These are phyloP conservation scores for Spiromastix sp. DNA, from an alignment of 2,329 filamentous ascomycete species.

Conservation along the genomic window DNA sequence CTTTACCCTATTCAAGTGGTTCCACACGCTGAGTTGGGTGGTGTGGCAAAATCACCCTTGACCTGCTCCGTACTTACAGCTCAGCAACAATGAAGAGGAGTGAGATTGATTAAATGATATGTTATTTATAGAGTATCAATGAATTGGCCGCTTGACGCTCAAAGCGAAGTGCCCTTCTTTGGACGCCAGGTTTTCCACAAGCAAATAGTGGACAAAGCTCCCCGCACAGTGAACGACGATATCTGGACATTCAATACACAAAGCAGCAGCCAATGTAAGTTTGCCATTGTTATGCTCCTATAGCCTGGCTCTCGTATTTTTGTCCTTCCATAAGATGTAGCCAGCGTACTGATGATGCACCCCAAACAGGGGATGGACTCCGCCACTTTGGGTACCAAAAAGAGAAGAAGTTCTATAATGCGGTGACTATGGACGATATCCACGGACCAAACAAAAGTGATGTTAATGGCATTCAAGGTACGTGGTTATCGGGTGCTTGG, in stretches of 20 bases:
- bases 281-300: neutral
- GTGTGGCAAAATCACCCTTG: too few species aligned
- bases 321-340: too few species aligned
- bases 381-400: slow-evolving; percentile 38
- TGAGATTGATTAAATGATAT: too few species aligned
- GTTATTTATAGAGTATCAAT: slow-evolving; percentile 39
- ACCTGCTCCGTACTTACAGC: too few species aligned
- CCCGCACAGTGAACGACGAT: slow-evolving; percentile 50
- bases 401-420: slow-evolving; percentile 37
- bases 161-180: slow-evolving; percentile 45
- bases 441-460: slow-evolving; percentile 31
- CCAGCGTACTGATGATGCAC: too few species aligned
- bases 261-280: slow-evolving; percentile 42
- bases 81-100: too few species aligned
- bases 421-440: slow-evolving; percentile 38
- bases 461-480: slow-evolving; percentile 41
- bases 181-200: slow-evolving; percentile 46
- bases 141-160: slow-evolving; percentile 50
- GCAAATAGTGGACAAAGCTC: slow-evolving; percentile 41
- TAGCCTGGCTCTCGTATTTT: too few species aligned
- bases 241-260: slow-evolving; percentile 50
- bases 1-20: neutral
- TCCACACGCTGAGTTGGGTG: neutral
- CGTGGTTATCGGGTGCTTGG: slow-evolving; percentile 16
- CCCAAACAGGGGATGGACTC: slow-evolving; percentile 37